Base-by-base conservation (phyloP, 805 yeast genomes). In the Tetrapisispora namnaoensis region DNA sequence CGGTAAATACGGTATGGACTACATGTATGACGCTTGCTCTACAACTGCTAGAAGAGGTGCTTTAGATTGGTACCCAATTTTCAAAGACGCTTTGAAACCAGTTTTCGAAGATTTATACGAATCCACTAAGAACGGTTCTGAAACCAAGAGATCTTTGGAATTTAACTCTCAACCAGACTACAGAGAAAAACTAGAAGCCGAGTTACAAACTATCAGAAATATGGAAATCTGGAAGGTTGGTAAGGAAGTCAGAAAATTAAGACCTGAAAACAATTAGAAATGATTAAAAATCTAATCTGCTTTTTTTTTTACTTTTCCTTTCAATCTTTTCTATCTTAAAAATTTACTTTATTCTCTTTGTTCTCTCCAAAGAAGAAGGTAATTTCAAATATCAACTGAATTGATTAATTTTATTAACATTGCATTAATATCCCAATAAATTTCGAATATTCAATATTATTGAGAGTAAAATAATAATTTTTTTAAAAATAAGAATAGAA, bases 1-100 rank as follows among this genome's bases (percentile, higher is more conserved):
- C 64, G 99, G 99, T 77, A 89, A 88, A 76, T 86, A 93, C 82
- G 99, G 99, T 78, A 93, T 93, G 99, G 99, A 93, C 77, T 93
- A 93, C 91, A 93, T 93, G 99, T 93, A 93, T 83, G 98, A 93
- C 71, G 99, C 99, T 66, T 93, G 99, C 78, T 93, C 99, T 61
- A 93, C 99, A 69, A 93, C 99, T 61, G 99, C 99, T 67, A 89
- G 98, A 82, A 88, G 99, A 79, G 99, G 99, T 82, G 99, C 99
- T 70, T 82, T 93, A 66, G 99, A 93, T 80, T 93, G 99, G 99
- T 91, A 93, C 80, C 98, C 98, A 74, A 78, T 85, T 74, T 93
- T 93, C 89, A 90, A 90, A 82, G 91, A 87, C 63, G 96, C 97
- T 69, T 81, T 93, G 76, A 93, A 93, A 80, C 98, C 99, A 67